Base-by-base conservation (phyloP, 805 yeast species). In the Wickerhamiella cacticola region DNA sequence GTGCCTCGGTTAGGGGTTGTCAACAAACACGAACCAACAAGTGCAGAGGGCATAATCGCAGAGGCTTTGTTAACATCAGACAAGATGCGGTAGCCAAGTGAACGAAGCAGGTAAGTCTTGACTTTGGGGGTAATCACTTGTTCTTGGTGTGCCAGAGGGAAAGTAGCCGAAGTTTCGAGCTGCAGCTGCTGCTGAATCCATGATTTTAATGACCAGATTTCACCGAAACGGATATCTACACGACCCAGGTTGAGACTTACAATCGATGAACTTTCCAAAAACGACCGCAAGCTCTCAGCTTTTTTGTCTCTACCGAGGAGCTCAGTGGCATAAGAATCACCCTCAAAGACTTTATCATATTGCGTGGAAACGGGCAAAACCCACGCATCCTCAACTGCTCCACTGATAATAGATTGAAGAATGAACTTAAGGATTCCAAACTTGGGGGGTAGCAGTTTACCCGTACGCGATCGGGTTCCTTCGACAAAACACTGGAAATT, bases 401-500 rank as follows among this genome's bases (percentile, higher is more conserved):
- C 77, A 19, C 68, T 59, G 23, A 68, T 56, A 29, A 73, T 67
- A 13, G 75, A 66, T 48, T 72, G 73, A 29, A 71, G 62, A 38
- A 76, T 64, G 41, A 69, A 71, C 58, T 76, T 77, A 52, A 77
- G 66, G 41, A 77, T 72, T 5, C 82, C 82, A 56, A 73, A 75
- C 57, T 77, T 78, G 12, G 82, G 82, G 22, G 77, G 66, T 19
- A 78, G 65, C 28, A 77, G 63, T 56, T 78, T 78, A n/a, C 82
- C 82, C 52, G 78, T 77, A 50, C 82, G 66, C 2, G 81, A 76
- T 34, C 82, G 68, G 1, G 80, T 75, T n/a, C 82, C 82, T 59
- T 77, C 82, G 45, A 77, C 73, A 54, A 77, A 77, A 50, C 79
- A 76, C 56, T 78, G 81, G 52, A 77, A 64, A 53, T 71, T 71